These are phyloP conservation scores for Fusarium sp. DNA, from an alignment of 2,329 filamentous ascomycete genomes.

Conservation along the genomic window DNA sequence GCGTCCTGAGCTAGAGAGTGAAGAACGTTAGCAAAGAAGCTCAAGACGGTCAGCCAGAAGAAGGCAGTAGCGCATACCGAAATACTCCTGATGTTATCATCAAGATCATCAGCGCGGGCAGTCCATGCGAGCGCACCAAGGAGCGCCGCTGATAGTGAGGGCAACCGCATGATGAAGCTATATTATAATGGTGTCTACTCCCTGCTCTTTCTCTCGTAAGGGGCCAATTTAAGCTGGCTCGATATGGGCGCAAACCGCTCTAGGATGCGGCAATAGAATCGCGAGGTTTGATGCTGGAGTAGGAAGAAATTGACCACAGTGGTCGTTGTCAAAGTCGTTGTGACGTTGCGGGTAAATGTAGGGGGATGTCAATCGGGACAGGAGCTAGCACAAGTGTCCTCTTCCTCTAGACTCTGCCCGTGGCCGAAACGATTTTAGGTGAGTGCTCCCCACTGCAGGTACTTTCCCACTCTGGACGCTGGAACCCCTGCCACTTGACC, in stretches of 20 bases:
- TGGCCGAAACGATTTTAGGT: constrained; percentile 42
- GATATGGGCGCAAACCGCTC: constrained; percentile 36
- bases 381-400: constrained; percentile 49
- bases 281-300: constrained; percentile 1
- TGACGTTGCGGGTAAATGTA: constrained; percentile 45
- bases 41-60: neutral
- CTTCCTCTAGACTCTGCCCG: constrained; percentile 27
- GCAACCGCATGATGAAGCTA: constrained; percentile 59
- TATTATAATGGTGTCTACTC: constrained; percentile 9
- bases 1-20: constrained; percentile 78
- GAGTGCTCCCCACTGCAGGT: constrained; percentile 41
- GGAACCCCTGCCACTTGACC: constrained; percentile 15
- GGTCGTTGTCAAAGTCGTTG: constrained; percentile 37
- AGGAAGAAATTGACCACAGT: constrained; percentile 33
- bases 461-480: constrained; percentile 18
- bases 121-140: constrained; percentile 64
- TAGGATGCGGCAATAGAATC: constrained; percentile 32
- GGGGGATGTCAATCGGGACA: constrained; percentile 34
- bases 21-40: constrained; percentile 38
- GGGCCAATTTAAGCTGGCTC: constrained; percentile 37
- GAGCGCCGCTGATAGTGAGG: constrained; percentile 60
- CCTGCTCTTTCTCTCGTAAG: constrained; percentile 24
- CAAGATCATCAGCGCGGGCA: constrained; percentile 60
- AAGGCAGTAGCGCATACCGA: constrained; percentile 53
- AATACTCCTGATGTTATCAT: constrained; percentile 64